Evolutionary conservation across 2,329 filamentous ascomycete species (phyloP).

Genomic region (Colletotrichum cereale): DNA sequence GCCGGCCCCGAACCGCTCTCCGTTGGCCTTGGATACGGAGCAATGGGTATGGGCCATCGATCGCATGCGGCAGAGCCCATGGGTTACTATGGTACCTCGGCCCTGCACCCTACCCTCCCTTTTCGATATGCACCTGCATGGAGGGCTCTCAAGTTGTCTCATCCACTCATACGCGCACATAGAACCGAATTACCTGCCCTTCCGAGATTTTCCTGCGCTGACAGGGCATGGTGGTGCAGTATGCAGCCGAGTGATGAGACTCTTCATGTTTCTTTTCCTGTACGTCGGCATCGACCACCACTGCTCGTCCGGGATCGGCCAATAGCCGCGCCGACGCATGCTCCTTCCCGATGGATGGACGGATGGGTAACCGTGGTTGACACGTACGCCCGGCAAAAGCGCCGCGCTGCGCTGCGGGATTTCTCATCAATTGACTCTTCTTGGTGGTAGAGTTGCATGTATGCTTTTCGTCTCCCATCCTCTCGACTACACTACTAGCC

Average conservation of each 20-base stretch:
- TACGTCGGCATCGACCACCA: background rate
- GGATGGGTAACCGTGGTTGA: background rate
- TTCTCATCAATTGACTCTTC: constrained; percentile 18
- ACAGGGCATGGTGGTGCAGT: background rate
- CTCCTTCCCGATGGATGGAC: constrained; percentile 8
- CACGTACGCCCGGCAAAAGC: constrained; percentile 4
- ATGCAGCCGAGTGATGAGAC: constrained; percentile 27
- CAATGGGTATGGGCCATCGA: background rate
- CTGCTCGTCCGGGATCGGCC: constrained; percentile 7
- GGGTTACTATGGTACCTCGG: constrained; percentile 6
- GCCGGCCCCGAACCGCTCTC: constrained; percentile 1
- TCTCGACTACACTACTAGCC: background rate
- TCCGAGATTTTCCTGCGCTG: constrained; percentile 15
- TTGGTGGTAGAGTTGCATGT: constrained; percentile 11
- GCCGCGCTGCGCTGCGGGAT: constrained; percentile 7
- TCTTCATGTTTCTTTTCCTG: constrained; percentile 19
- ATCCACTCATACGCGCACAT: constrained; percentile 22
- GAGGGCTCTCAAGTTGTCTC: constrained; percentile 4
- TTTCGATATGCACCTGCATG: constrained; percentile 17
- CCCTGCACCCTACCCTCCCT: constrained; percentile 11
- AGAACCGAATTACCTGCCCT: constrained; percentile 1
- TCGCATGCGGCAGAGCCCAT: background rate
- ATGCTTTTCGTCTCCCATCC: constrained; percentile 1
- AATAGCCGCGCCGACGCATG: constrained; percentile 32
- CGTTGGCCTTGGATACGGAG: background rate